phyloP scores from a whole-genome alignment of 345 rosid species.

The Fremontodendron californicum region DNA sequence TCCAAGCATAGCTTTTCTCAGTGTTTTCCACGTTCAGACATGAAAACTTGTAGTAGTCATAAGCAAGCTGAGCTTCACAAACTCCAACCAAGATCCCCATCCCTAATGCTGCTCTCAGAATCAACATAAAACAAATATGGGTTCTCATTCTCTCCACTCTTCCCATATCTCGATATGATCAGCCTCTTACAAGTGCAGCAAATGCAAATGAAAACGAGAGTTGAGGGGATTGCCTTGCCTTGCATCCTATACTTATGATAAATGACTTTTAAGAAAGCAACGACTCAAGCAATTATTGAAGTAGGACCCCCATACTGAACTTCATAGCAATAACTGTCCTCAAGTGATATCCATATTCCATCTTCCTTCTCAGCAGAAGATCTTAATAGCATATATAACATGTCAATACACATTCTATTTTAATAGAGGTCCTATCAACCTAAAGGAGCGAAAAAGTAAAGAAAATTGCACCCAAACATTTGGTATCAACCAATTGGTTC shows the following conservation, averaged over 20 bases:
- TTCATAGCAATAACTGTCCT: not conserved
- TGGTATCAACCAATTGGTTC: not conserved
- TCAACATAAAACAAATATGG: not conserved
- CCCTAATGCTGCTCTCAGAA: not conserved
- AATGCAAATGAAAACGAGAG: not conserved
- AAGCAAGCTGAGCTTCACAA: slow-evolving; percentile 26
- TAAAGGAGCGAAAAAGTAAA: not conserved
- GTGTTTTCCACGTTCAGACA: slow-evolving; percentile 32
- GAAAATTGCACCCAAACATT: not conserved
- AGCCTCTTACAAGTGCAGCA: not conserved
- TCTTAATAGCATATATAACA: not conserved
- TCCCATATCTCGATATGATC: too few species aligned
- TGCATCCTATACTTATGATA: not conserved
- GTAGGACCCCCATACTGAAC: not conserved
- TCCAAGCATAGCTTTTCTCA: slow-evolving; percentile 16
- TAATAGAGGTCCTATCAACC: not conserved
- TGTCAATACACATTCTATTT: not conserved
- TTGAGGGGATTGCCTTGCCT: not conserved
- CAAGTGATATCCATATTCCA: not conserved
- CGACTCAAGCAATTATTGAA: not conserved
- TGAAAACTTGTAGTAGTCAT: slow-evolving; percentile 27
- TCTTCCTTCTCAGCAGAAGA: too few species aligned
- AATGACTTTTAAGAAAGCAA: not conserved
- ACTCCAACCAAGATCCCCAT: slow-evolving; percentile 16
- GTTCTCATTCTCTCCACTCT: not conserved